Evolutionary conservation across 2,329 filamentous ascomycete genomes (phyloP), one percentile per base, ranked within the genome.

Genomic region (Monosporascus sp.): DNA sequence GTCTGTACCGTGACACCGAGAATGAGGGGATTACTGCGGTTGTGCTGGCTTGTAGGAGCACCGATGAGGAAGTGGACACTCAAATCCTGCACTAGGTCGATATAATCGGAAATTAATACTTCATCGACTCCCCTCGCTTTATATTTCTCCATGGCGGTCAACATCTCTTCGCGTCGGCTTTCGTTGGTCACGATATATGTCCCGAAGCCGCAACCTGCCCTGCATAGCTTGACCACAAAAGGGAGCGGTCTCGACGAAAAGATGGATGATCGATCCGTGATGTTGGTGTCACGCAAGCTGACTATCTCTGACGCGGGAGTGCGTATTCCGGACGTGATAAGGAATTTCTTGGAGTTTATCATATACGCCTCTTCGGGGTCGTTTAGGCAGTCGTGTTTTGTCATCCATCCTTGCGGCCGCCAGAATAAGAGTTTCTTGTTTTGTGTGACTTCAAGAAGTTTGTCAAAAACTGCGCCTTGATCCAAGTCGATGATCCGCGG

Each of bases 351-450:
- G 17, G 59, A 61, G 48, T 63, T 63, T 55, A 63, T 47, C 24
- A 60, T 55, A 44, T 55, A 63, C 38, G 59, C 60, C 47, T 60
- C 56, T 19, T 52, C 43, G 3, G 60, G 60, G 37, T 57, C 54
- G 31, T 60, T 52, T 2, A 63, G 56, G 31, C 60, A 63, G 47
- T 58, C 53, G 43, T 61, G 58, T 2, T 53, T 43, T 19, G 55
- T 51, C 60, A 63, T 63, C 60, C 60, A 63, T 7, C 52, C 59
- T 45, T 63, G 60, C 5, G 60, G 60, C 14, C 60, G 46, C 60
- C 60, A 63, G 48, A 63, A 63, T 20, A 61, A 54, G 14, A 63
- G 46, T 19, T 61, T 61, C 51, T 51, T 55, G 17, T 52, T 49
- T 31, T 50, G 22, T 4, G 52, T 53, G 3, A 52, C 46, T 35